Percentiles rank a stretch among this genome's conserved stretches.
These are phyloP conservation scores for Rhodamnia rubescens DNA, from an alignment of 345 rosid genomes.

Conservation along the genomic window DNA sequence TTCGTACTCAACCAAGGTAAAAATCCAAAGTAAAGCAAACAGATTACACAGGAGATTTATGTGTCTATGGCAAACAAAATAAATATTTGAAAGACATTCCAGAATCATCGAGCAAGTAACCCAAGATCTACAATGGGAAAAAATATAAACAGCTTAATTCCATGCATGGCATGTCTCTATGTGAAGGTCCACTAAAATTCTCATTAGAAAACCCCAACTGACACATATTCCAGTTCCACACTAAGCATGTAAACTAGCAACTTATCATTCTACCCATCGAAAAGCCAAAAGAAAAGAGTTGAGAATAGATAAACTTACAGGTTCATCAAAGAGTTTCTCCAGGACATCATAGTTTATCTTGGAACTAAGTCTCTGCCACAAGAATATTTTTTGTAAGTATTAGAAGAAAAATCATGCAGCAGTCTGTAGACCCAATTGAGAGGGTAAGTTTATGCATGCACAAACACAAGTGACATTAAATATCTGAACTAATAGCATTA, in stretches of 20 bases:
- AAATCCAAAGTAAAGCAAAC: not conserved
- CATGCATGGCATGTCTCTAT: not conserved
- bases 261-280: not conserved
- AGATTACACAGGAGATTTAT: not conserved
- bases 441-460: not conserved
- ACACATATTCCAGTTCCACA: not conserved
- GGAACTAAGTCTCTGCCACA: conserved; percentile 55
- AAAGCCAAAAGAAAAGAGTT: not conserved
- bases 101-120: not conserved
- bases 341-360: conserved; percentile 58
- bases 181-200: not conserved
- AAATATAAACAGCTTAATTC: not conserved
- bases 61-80: not conserved
- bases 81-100: not conserved
- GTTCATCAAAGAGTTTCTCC: conserved; percentile 54
- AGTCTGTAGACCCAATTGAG: not conserved
- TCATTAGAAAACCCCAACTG: not conserved
- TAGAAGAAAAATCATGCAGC: not conserved
- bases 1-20: not conserved
- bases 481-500: not conserved
- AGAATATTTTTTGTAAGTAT: not conserved
- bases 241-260: not conserved
- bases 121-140: not conserved
- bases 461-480: not conserved
- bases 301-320: conserved; percentile 29